These are phyloP conservation scores for Rubia tinctorum DNA, from an alignment of 305 asterid species.

Conservation along the genomic window DNA sequence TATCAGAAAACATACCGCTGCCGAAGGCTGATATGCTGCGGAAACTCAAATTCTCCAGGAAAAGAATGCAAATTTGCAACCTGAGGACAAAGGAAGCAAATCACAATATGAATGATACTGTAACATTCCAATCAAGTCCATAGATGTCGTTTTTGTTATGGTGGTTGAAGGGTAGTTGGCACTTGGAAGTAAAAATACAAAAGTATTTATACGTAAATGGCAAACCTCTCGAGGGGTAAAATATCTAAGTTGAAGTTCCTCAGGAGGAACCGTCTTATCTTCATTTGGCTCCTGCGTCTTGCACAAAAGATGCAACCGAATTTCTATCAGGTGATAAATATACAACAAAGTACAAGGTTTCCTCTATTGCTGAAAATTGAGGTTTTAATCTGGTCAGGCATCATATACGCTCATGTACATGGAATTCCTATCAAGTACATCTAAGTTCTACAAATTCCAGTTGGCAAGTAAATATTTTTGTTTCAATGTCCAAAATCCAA, in stretches of 20 bases:
- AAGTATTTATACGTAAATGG: constrained; percentile 17
- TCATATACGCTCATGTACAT: background rate
- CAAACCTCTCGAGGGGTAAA: constrained; percentile 95
- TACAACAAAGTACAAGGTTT: constrained; percentile 1
- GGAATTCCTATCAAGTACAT: background rate
- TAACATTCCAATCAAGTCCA: background rate
- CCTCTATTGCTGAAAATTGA: background rate
- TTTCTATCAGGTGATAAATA: background rate
- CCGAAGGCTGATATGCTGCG: constrained; percentile 69
- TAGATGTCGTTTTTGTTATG: background rate
- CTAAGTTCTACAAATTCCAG: background rate
- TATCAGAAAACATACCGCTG: constrained; percentile 53
- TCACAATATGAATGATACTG: background rate
- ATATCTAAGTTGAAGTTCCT: constrained; percentile 71
- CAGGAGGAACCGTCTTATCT: constrained; percentile 39
- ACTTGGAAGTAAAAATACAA: constrained; percentile 4
- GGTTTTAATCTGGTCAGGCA: background rate
- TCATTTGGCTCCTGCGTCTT: constrained; percentile 45
- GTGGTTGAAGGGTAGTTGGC: background rate
- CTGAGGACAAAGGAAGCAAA: constrained; percentile 26
- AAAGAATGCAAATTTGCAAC: constrained; percentile 91
- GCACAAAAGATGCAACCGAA: background rate
- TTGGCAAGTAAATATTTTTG: background rate
- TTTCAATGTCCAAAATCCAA: background rate
- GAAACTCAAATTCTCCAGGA: constrained; percentile 74